Conservation (phyloP, 129 eudicot species). For the Smallanthus sonchifolius region DNA sequence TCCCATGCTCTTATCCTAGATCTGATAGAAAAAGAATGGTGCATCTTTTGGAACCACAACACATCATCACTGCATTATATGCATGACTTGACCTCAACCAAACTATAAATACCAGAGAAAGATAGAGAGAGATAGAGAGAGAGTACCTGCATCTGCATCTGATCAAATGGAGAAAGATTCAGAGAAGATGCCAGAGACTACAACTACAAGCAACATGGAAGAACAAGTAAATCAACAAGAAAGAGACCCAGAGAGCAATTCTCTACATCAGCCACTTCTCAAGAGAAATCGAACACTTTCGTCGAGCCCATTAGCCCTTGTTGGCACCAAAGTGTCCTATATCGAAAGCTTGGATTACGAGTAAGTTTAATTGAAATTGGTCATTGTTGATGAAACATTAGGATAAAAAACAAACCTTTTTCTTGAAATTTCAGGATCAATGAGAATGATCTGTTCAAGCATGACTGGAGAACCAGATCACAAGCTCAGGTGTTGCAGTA, state of each 20-base stretch:
- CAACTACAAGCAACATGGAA: conserved; percentile 18
- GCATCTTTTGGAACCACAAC: conserved; percentile 18
- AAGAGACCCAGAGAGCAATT: conserved; percentile 60
- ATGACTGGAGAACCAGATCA: conserved; percentile 98
- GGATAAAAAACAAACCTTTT: background rate
- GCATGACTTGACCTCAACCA: conserved; percentile 1
- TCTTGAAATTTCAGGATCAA: conserved; percentile 55
- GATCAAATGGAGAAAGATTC: conserved; percentile 47
- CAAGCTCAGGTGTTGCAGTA: conserved; percentile 78
- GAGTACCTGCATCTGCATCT: conserved; percentile 16
- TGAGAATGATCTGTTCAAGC: conserved; percentile 96
- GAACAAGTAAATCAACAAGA: conserved; percentile 38
- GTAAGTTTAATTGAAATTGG: conserved; percentile 37
- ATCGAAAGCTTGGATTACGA: conserved; percentile 95
- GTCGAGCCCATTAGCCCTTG: conserved; percentile 71
- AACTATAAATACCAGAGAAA: conserved; percentile 3
- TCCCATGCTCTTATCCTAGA: conserved; percentile 26
- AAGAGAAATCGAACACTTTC: conserved; percentile 77
- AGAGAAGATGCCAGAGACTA: conserved; percentile 26
- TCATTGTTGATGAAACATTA: background rate
- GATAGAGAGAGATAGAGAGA: conserved; percentile 1
- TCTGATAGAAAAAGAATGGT: conserved; percentile 16
- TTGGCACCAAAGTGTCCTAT: conserved; percentile 91
- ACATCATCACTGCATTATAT: conserved; percentile 16
- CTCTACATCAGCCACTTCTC: conserved; percentile 62